Percentiles rank a stretch among this genome's conserved stretches.
phyloP scores from a whole-genome alignment of 495 filamentous ascomycete genomes.

The Penicillium egyptiacum region DNA sequence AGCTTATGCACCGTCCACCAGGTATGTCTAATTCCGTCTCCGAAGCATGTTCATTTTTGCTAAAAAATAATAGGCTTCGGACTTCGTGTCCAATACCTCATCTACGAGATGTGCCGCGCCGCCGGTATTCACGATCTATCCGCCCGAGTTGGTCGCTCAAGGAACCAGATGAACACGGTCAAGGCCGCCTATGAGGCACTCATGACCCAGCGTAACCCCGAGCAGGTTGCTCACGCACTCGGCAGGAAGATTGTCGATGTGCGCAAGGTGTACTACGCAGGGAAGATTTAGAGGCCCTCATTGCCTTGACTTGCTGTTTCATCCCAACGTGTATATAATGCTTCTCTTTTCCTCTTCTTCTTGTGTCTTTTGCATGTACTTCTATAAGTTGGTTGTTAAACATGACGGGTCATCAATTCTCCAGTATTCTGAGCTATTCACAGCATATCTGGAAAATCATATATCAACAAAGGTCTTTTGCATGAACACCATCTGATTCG shows the following conservation, averaged over 20 bases:
- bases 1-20: conserved; percentile 78
- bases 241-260: conserved; percentile 96
- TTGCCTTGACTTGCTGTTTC: conserved; percentile 27
- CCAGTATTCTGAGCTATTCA: conserved; percentile 10
- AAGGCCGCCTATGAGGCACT: conserved; percentile 87
- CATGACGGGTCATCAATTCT: conserved; percentile 19
- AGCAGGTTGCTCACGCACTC: conserved; percentile 79
- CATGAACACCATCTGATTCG: conserved; percentile 9
- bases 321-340: conserved; percentile 44
- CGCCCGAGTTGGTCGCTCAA: conserved; percentile 70
- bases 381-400: conserved; percentile 25
- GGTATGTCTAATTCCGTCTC: conserved; percentile 55
- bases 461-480: conserved; percentile 6
- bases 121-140: conserved; percentile 84
- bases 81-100: conserved; percentile 81
- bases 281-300: conserved; percentile 52
- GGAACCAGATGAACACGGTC: conserved; percentile 95
- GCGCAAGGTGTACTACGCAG: conserved; percentile 95
- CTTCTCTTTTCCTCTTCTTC: conserved; percentile 29
- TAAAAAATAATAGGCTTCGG: conserved; percentile 69
- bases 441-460: conserved; percentile 12
- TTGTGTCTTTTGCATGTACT: conserved; percentile 36
- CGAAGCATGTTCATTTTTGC: conserved; percentile 7
- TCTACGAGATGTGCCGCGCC: conserved; percentile 86
- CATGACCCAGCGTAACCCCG: conserved; percentile 76